These are phyloP conservation scores for Beauveria medogensis DNA, from an alignment of 2,329 filamentous ascomycete genomes.

Conservation along the genomic window DNA sequence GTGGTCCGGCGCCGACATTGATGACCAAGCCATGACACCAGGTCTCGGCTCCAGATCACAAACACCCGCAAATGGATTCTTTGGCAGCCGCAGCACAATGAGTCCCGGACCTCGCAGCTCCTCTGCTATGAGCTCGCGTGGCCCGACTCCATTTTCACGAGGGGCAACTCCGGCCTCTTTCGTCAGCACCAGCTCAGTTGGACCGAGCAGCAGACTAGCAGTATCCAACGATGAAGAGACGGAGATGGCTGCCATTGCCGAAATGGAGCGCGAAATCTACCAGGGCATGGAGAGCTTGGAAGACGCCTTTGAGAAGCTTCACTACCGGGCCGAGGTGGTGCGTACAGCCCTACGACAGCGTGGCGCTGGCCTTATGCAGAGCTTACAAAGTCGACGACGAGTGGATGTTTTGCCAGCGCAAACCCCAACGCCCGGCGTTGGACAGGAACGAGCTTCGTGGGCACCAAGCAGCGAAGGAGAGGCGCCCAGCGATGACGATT, in stretches of 20 bases:
- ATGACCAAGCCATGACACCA: constrained; percentile 29
- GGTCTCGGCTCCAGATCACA: constrained; percentile 44
- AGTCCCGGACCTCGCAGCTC: constrained; percentile 34
- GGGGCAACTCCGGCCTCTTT: constrained; percentile 51
- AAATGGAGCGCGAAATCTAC: constrained; percentile 90
- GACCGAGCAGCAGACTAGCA: constrained; percentile 39
- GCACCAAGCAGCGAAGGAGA: constrained; percentile 33
- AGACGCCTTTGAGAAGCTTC: constrained; percentile 88
- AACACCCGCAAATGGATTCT: constrained; percentile 45
- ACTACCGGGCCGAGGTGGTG: constrained; percentile 74
- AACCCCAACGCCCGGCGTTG: constrained; percentile 36
- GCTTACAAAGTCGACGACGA: constrained; percentile 49
- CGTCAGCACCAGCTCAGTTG: constrained; percentile 44
- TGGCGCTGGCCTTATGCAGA: constrained; percentile 65
- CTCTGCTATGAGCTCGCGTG: constrained; percentile 36
- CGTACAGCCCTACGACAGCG: constrained; percentile 73
- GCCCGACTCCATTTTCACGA: constrained; percentile 44
- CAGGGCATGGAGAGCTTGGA: constrained; percentile 89
- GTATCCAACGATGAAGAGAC: constrained; percentile 92
- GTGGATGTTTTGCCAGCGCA: constrained; percentile 47
- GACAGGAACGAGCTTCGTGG: constrained; percentile 35
- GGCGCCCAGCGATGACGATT: constrained; percentile 49
- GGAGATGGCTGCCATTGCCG: constrained; percentile 80
- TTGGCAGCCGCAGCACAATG: constrained; percentile 27
- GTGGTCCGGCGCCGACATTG: constrained; percentile 79